Base-by-base conservation (phyloP, 2,329 filamentous ascomycete genomes). In the Alternaria dauci region DNA sequence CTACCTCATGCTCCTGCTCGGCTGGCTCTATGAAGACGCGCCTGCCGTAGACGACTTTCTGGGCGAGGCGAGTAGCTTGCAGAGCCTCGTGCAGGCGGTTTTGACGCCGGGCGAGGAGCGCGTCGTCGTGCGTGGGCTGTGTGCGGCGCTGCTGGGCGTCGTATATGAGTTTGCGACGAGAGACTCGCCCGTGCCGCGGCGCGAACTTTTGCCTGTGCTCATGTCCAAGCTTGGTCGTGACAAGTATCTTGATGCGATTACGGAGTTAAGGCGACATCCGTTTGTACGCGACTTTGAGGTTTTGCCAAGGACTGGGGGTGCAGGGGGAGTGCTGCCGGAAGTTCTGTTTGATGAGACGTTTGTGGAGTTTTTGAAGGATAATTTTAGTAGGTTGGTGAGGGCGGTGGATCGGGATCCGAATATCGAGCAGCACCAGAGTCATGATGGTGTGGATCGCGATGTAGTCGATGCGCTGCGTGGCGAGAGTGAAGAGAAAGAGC, bases 81-180 rank as follows among this genome's bases (percentile, higher is more conserved):
- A 97, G 72, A 91, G 89, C 44, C 83, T 97, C 32, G 88, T 95
- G 14, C 91, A 95, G 70, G 87, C 89, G 28, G 88, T 92, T 74
- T 85, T 67, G 72, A 82, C 72, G 79, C 85, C 74, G 7, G 76
- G 77, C 9, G 68, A 65, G 28, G 87, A 87, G 12, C 89, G 88
- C 60, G 82, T 87, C 20, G 82, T 96, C 32, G 84, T 94, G 14
- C 91, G 92, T 66, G 95, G 95, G 2, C 84, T 99, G 12, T 93
- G 91, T 75, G 91, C 93, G 16, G 88, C 93, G 75, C 81, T 99
- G 0, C 84, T 98, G 1, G 95, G 94, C 9, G 89, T 96, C 20
- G 86, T 95, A 5, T 99, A 98, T 76, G 95, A 99, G 73, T 99
- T 98, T 73, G 98, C 94, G 9, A 97, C 94, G 0, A 97, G 96